Evolutionary conservation across 148 eudicot genomes (phyloP), one percentile per base, ranked within the genome.

Genomic region (Rhododendron griersonianum): DNA sequence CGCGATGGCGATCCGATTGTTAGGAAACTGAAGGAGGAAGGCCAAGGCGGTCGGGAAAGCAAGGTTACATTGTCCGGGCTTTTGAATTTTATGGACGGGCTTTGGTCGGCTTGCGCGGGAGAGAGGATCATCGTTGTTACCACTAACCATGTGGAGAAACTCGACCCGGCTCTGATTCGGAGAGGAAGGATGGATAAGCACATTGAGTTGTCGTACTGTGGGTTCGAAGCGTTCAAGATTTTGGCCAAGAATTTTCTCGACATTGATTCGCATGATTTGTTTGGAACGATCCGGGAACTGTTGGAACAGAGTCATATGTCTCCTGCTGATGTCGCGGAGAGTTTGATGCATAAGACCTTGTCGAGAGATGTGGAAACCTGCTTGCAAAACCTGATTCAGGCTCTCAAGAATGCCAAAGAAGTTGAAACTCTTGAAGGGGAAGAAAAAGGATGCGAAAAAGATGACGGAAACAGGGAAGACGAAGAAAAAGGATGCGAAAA

Each of bases 131-230:
- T 91, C 10, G 81, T 92, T 3, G 88, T 92, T 39, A 90, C 94
- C 1, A 91, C 93, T 0, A 91, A 91, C 73, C 63, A 85, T 59
- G 83, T 91, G 0, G 91, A 92, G 7, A 91, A 90, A 59, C 88
- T 92, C 4, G 93, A 92, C 50, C 88, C 92, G 28, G 94, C 93
- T 23, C 83, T 92, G 37, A 88, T 90, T 21, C 71, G 91, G 4
- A 87, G 86, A 35, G 92, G 90, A 28, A 53, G 91, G 44, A 91
- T 91, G 92, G 91, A 91, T 63, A 90, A 65, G 88, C 94, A 91
- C 45, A 89, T 92, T 9, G 91, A 87, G 18, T 41, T 92, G 57
- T 86, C 91, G 0, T 92, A 91, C 33, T 91, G 94, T 63, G 23
- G 82, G 19, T 92, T 55, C 11, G 90, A 92, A 25, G 89, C 91